Evolutionary conservation across 2,329 filamentous ascomycete genomes (phyloP).

Genomic region (Hypoxylon sp.): DNA sequence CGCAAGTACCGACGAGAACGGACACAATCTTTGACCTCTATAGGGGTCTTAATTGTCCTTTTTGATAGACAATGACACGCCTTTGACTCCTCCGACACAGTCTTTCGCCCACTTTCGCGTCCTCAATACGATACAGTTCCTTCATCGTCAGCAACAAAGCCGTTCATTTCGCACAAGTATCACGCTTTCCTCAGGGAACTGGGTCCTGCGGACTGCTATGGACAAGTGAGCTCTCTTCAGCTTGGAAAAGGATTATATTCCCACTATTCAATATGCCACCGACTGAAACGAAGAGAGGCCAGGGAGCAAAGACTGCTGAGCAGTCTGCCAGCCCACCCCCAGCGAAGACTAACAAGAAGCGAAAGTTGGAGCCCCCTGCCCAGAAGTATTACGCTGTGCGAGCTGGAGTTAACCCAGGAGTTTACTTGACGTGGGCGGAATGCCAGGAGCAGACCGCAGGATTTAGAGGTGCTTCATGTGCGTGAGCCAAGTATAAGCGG

Average conservation of each 20-base stretch:
- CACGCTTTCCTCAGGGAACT: constrained; percentile 35
- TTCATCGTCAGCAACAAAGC: constrained; percentile 47
- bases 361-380: constrained; percentile 61
- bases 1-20: constrained; percentile 48
- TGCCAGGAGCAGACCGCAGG: constrained; percentile 73
- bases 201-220: constrained; percentile 46
- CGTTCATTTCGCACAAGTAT: constrained; percentile 47
- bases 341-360: constrained; percentile 59
- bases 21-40: constrained; percentile 47
- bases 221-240: constrained; percentile 39
- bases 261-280: constrained; percentile 48
- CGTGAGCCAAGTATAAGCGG: constrained; percentile 55
- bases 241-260: constrained; percentile 34
- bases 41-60: constrained; percentile 25
- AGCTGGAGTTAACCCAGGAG: constrained; percentile 69
- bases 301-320: constrained; percentile 30
- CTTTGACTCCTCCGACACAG: constrained; percentile 49
- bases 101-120: constrained; percentile 40
- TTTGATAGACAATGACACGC: constrained; percentile 48
- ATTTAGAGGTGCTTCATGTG: constrained; percentile 77
- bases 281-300: constrained; percentile 41
- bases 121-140: constrained; percentile 28
- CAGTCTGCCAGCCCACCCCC: constrained; percentile 28
- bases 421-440: constrained; percentile 74
- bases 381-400: constrained; percentile 76